Conservation (phyloP, 768 basidiomycete species). For the Pleurotus eryngii region DNA sequence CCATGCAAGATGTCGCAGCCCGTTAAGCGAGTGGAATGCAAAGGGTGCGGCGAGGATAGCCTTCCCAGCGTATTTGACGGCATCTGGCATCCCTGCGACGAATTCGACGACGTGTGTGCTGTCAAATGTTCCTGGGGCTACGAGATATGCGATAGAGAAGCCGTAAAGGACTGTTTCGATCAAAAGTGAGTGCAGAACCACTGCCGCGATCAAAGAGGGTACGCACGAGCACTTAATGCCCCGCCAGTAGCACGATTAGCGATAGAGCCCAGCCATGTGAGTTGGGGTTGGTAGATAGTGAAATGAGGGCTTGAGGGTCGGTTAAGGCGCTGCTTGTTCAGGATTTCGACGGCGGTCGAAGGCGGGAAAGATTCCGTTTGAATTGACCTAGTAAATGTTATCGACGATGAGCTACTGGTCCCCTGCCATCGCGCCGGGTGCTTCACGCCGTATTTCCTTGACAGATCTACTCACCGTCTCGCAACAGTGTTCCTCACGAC, state of each 20-base stretch:
- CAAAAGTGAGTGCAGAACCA: not conserved
- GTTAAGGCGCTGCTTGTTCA: conserved; percentile 83
- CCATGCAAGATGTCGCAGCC: conserved; percentile 88
- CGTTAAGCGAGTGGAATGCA: conserved; percentile 88
- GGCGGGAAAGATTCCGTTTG: conserved; percentile 67
- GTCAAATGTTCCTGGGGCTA: conserved; percentile 77
- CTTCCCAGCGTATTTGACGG: conserved; percentile 75
- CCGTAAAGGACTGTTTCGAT: conserved; percentile 72
- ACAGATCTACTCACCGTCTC: conserved; percentile 36
- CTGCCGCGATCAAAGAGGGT: not conserved
- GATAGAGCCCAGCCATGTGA: conserved; percentile 88
- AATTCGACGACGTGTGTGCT: conserved; percentile 73
- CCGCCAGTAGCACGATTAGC: conserved; percentile 84
- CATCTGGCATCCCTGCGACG: conserved; percentile 68
- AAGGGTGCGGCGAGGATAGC: conserved; percentile 81
- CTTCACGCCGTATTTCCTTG: not conserved
- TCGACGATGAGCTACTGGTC: not conserved
- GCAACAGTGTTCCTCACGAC: conserved; percentile 33
- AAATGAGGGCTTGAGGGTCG: conserved; percentile 95
- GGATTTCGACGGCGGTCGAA: conserved; percentile 53
- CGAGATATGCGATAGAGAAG: conserved; percentile 82
- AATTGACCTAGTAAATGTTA: conserved; percentile 36
- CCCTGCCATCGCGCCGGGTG: not conserved
- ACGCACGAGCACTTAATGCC: conserved; percentile 74
- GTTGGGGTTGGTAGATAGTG: conserved; percentile 93